Percentiles rank a stretch among this genome's conserved stretches.
phyloP scores from a whole-genome alignment of 306 rosid species.

The Cyclanthera cordifolia region DNA sequence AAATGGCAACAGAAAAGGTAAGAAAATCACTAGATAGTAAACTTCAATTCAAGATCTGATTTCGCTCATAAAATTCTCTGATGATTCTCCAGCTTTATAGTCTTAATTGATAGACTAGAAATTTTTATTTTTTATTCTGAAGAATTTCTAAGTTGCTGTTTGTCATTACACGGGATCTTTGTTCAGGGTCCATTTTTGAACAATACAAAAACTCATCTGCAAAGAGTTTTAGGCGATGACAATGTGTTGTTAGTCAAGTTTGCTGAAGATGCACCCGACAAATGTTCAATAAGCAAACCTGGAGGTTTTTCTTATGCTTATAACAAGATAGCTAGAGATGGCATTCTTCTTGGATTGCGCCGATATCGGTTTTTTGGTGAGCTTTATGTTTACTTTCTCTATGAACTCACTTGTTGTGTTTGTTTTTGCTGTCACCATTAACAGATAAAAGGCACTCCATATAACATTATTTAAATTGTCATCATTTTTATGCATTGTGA shows the following conservation, averaged over 20 bases:
- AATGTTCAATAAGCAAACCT: not conserved
- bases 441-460: not conserved
- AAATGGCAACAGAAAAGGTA: not conserved
- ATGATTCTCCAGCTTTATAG: not conserved
- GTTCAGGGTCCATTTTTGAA: conserved; percentile 57
- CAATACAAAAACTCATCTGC: conserved; percentile 42
- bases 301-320: conserved; percentile 20
- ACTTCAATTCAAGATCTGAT: not conserved
- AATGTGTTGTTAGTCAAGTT: conserved; percentile 55
- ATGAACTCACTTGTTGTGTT: not conserved
- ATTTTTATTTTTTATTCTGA: not conserved
- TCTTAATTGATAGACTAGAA: not conserved
- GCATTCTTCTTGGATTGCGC: conserved; percentile 53
- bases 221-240: conserved; percentile 58
- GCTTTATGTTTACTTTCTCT: not conserved
- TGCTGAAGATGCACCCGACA: conserved; percentile 17
- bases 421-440: not conserved
- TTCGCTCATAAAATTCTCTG: not conserved
- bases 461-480: not conserved
- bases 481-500: not conserved
- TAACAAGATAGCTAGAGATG: conserved; percentile 42
- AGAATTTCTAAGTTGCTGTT: conserved; percentile 4
- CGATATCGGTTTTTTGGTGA: conserved; percentile 58
- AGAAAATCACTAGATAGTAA: not conserved
- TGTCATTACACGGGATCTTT: not conserved